Conservation (phyloP, 441 rosid species). For the Mallotus repandus region DNA sequence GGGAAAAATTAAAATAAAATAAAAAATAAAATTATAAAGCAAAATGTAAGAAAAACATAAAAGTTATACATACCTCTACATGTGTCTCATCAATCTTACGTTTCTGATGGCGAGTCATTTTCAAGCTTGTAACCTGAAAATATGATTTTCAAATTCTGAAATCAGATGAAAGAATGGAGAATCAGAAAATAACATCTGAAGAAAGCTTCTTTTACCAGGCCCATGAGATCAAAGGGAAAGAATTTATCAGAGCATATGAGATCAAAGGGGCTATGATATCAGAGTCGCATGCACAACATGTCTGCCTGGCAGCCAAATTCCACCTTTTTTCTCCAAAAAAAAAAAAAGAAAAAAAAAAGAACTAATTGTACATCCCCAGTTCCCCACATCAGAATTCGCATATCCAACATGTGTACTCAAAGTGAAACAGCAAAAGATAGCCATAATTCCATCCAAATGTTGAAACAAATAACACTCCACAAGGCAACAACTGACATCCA, state of each 20-base stretch:
- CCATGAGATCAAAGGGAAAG: too few species aligned
- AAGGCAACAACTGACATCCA: not conserved
- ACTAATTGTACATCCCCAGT: too few species aligned
- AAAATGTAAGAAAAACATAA: not conserved
- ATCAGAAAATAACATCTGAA: not conserved
- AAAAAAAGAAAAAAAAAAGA: too few species aligned
- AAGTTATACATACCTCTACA: constrained; percentile 58
- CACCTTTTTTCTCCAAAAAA: too few species aligned
- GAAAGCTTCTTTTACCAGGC: not conserved
- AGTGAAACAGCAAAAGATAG: not conserved
- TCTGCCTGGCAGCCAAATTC: too few species aligned
- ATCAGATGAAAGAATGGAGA: constrained; percentile 2
- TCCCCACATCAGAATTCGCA: not conserved
- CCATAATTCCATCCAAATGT: not conserved
- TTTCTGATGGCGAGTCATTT: constrained; percentile 99
- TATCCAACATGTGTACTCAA: not conserved
- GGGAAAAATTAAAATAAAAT: too few species aligned
- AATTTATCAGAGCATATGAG: too few species aligned
- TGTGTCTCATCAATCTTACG: constrained; percentile 99
- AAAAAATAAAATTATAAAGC: not conserved
- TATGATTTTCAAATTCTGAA: constrained; percentile 8
- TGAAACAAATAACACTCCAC: not conserved
- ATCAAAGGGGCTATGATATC: not conserved
- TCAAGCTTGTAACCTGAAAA: constrained; percentile 86
- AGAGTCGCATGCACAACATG: too few species aligned